Conservation (phyloP, 352 stramenopile species). For the Phytopythium cucurbitacearum region DNA sequence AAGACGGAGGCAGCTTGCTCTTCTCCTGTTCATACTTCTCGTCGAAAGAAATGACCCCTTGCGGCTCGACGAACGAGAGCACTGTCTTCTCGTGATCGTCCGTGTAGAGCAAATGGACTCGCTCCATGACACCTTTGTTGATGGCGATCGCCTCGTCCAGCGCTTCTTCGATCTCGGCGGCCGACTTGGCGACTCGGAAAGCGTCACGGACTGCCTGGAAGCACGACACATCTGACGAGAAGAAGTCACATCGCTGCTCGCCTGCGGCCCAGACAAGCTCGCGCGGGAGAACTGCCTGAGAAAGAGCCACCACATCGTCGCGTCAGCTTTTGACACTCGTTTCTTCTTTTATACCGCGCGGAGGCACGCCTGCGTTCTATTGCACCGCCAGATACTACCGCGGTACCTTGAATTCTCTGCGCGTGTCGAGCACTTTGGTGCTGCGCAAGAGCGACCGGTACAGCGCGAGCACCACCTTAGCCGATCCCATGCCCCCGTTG, state of each 20-base stretch:
- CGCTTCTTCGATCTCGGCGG: slow-evolving; percentile 17
- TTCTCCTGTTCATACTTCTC: slow-evolving; percentile 53
- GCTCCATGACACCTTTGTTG: slow-evolving; percentile 59
- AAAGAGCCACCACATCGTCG: neutral
- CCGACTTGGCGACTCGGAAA: slow-evolving; percentile 26
- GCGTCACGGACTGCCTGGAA: slow-evolving; percentile 41
- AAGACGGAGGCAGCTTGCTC: neutral
- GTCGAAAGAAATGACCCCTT: slow-evolving; percentile 28
- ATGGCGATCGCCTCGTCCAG: slow-evolving; percentile 65
- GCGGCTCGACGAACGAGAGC: slow-evolving; percentile 27
- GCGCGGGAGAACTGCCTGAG: slow-evolving; percentile 56
- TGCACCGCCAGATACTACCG: neutral
- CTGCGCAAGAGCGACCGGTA: slow-evolving; percentile 70
- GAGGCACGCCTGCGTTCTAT: neutral
- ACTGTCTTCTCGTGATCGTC: slow-evolving; percentile 42
- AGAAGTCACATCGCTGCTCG: slow-evolving; percentile 61
- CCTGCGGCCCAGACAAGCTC: slow-evolving; percentile 51
- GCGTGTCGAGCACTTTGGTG: slow-evolving; percentile 52
- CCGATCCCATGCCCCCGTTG: slow-evolving; percentile 29
- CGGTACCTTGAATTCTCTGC: slow-evolving; percentile 57
- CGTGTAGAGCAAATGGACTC: slow-evolving; percentile 55
- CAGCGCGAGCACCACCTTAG: slow-evolving; percentile 56
- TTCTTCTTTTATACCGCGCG: neutral
- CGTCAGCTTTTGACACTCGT: neutral
- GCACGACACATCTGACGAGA: slow-evolving; percentile 44